Evolutionary conservation across 1,284 basidiomycete genomes (phyloP).

Genomic region (Mycena citricolor): DNA sequence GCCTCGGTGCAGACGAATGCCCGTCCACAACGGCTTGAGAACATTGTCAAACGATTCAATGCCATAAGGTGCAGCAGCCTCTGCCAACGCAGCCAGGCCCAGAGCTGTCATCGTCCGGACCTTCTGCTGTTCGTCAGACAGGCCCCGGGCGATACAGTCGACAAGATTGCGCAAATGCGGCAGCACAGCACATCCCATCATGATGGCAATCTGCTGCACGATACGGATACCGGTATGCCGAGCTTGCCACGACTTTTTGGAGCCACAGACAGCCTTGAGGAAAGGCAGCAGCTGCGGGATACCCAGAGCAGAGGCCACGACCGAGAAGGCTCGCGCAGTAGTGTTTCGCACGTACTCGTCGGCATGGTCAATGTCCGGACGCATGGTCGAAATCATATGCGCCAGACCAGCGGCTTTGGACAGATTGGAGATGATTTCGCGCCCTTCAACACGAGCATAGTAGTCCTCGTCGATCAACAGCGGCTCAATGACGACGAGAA

Average conservation of each 20-base stretch:
- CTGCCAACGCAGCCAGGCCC: slow-evolving; percentile 93
- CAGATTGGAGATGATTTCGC: slow-evolving; percentile 98
- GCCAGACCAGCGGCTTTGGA: slow-evolving; percentile 98
- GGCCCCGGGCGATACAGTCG: slow-evolving; percentile 92
- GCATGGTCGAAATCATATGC: slow-evolving; percentile 99
- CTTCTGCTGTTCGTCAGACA: slow-evolving; percentile 98
- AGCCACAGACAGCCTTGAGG: slow-evolving; percentile 96
- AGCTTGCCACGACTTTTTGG: slow-evolving; percentile 99
- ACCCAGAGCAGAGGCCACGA: slow-evolving; percentile 96
- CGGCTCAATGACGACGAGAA: slow-evolving; percentile 98
- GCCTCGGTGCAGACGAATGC: slow-evolving; percentile 96
- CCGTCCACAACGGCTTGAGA: slow-evolving; percentile 97
- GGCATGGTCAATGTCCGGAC: slow-evolving; percentile 98
- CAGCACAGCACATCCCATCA: slow-evolving; percentile 98
- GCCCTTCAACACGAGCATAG: slow-evolving; percentile 97
- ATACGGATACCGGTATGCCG: slow-evolving; percentile 99
- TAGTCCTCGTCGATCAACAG: slow-evolving; percentile 99
- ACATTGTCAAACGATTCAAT: slow-evolving; percentile 99
- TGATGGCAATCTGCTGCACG: slow-evolving; percentile 99
- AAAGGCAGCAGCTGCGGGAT: slow-evolving; percentile 97
- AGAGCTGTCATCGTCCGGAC: slow-evolving; percentile 99
- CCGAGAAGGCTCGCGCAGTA: slow-evolving; percentile 97
- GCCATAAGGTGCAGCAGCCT: slow-evolving; percentile 97
- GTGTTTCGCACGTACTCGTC: slow-evolving; percentile 99
- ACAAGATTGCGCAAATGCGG: slow-evolving; percentile 96